phyloP scores from a whole-genome alignment of 345 rosid genomes.

The Mangifera indica region DNA sequence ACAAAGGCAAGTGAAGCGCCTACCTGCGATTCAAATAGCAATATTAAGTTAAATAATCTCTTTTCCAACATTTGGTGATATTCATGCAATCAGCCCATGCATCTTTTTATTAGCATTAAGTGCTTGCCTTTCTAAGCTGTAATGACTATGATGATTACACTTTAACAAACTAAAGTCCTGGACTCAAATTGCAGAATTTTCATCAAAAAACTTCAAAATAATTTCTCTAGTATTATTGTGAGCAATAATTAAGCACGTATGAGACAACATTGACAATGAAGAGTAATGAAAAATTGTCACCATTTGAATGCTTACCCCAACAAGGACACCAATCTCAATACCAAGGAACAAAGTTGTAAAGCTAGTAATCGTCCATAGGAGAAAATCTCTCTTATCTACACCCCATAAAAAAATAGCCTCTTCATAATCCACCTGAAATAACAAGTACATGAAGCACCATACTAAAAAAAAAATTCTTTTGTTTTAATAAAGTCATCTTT shows the following conservation, averaged over 20 bases:
- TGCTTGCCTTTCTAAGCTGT: background rate
- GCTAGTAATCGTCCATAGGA: constrained; percentile 86
- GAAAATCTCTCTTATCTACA: constrained; percentile 94
- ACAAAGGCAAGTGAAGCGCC: constrained; percentile 96
- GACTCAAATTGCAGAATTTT: background rate
- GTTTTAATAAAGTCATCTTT: background rate
- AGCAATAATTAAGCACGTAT: background rate
- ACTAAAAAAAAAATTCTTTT: background rate
- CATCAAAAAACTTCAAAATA: background rate
- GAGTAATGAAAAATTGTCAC: background rate
- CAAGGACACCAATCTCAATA: constrained; percentile 96
- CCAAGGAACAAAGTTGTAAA: constrained; percentile 83
- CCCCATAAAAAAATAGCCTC: constrained; percentile 96
- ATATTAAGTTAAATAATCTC: constrained; percentile 9
- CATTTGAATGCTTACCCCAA: constrained; percentile 67
- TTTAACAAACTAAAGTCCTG: constrained; percentile 19
- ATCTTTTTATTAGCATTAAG: background rate
- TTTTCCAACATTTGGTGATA: background rate
- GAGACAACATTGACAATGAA: background rate
- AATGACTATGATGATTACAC: background rate
- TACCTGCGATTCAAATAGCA: constrained; percentile 55
- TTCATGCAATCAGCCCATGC: constrained; percentile 3
- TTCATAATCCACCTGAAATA: constrained; percentile 84
- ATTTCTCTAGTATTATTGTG: background rate
- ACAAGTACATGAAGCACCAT: background rate